These are phyloP conservation scores for Phytopythium litorale DNA, from an alignment of 352 stramenopile species.

Conservation along the genomic window DNA sequence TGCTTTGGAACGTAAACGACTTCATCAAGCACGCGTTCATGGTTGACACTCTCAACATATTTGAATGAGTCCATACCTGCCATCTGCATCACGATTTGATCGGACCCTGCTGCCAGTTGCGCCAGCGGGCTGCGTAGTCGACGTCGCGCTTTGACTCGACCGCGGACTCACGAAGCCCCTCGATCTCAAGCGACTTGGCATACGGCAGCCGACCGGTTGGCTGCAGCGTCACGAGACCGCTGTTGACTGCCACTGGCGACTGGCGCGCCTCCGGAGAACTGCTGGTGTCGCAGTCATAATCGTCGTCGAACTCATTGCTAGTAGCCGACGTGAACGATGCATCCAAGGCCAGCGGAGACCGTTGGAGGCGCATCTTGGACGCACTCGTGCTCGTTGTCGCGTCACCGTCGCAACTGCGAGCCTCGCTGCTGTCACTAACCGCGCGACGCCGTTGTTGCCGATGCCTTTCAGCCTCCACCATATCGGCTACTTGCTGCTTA, in stretches of 20 bases:
- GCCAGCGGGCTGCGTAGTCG: conserved; percentile 39
- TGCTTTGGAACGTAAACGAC: neutral
- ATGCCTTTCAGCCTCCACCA: conserved; percentile 23
- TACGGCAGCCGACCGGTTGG: conserved; percentile 66
- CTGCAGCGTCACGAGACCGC: conserved; percentile 35
- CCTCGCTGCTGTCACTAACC: neutral
- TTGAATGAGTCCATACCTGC: neutral
- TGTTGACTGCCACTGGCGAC: neutral
- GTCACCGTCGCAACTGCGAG: neutral
- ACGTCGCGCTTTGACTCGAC: conserved; percentile 30
- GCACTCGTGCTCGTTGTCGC: too few species aligned
- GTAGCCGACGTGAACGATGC: conserved; percentile 26
- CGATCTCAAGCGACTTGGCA: conserved; percentile 74
- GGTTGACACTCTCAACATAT: neutral
- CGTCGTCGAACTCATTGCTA: conserved; percentile 14
- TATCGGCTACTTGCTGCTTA: neutral
- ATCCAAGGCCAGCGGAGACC: conserved; percentile 11
- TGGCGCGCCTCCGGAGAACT: neutral
- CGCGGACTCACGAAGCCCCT: conserved; percentile 73
- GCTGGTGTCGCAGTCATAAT: neutral
- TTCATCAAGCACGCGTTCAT: neutral
- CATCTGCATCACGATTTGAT: neutral
- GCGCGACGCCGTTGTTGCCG: neutral
- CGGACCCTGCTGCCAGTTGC: neutral
- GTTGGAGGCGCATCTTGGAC: neutral